Evolutionary conservation across 345 rosid genomes (phyloP), one percentile per base, ranked within the genome.

Genomic region (Schrenkiella parvula): DNA sequence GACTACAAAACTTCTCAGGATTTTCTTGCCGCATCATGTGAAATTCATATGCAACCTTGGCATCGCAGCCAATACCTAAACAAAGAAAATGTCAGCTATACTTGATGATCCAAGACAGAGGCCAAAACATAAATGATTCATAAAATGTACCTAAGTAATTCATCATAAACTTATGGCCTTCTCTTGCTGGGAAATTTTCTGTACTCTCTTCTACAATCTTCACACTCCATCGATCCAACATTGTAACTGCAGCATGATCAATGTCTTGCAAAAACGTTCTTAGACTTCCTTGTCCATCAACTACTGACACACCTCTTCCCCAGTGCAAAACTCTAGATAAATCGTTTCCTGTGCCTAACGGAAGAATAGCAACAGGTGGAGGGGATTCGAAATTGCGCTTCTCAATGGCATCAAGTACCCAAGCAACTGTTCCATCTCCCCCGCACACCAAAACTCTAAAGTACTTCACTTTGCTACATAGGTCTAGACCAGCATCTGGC

Each of bases 291-390:
- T 84, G 93, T 70, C 88, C 85, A 79, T 84, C 83, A 28, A 85
- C 83, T 64, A 68, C 79, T 12, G 89, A 83, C 78, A 88, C 73
- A 75, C 96, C 89, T 78, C 87, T 78, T 69, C 96, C 96, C 96
- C 96, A 90, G n/a, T 80, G 82, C 72, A 90, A 76, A 52, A 90
- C 96, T 71, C 93, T 82, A 42, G 91, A 87, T 78, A 90, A 65
- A 80, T 90, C 96, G 76, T 90, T 90, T 78, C 96, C 96, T 6
- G 96, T 90, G 78, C 93, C 96, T 62, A 89, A 84, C 4, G 96
- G 96, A 61, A 90, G 93, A 63, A 90, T 82, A 48, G 96, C 89
- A 18, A 90, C 85, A 10, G 96, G 93, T 77, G 96, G 93, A 67
- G 96, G 96, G 41, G 89, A 86, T 51, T 84, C 88, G 1, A 86